These are phyloP conservation scores for Daldinia eschscholtzii DNA, from an alignment of 2,329 filamentous ascomycete species.

Conservation along the genomic window DNA sequence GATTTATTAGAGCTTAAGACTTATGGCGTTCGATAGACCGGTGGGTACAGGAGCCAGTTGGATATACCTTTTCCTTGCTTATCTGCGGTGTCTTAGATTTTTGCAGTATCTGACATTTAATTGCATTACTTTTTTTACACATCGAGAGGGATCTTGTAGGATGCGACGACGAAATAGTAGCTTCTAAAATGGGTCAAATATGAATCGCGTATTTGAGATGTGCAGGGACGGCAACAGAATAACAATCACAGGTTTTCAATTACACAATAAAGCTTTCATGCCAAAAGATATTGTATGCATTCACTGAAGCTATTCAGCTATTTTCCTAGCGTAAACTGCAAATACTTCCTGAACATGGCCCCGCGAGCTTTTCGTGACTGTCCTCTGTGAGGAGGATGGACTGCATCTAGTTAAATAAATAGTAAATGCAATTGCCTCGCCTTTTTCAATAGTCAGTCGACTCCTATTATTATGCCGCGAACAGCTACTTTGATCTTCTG, in stretches of 20 bases:
- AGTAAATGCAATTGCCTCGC: slow-evolving; percentile 21
- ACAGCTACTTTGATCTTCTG: slow-evolving; percentile 14
- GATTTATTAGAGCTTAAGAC: neutral
- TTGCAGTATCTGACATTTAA: neutral
- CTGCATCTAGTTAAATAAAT: slow-evolving; percentile 20
- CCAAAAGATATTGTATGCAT: slow-evolving; percentile 17
- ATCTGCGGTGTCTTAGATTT: neutral
- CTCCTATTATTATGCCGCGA: slow-evolving; percentile 28
- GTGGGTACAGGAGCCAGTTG: neutral
- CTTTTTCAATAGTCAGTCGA: slow-evolving; percentile 22
- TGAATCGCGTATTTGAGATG: neutral
- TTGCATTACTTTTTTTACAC: neutral
- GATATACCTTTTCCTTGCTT: slow-evolving; percentile 1
- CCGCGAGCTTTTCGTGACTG: slow-evolving; percentile 5
- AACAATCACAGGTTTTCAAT: neutral
- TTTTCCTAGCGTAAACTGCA: slow-evolving; percentile 17
- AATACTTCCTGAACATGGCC: slow-evolving; percentile 18
- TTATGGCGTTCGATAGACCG: slow-evolving; percentile 5
- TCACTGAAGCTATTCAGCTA: slow-evolving; percentile 24
- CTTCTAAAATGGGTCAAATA: neutral
- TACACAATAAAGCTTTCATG: neutral
- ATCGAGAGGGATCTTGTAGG: neutral
- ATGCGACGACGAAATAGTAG: neutral
- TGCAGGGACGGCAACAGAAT: neutral
- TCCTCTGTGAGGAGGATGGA: slow-evolving; percentile 9